phyloP scores from a whole-genome alignment of 2,329 filamentous ascomycete genomes.

The Ambrosiella beaveri region DNA sequence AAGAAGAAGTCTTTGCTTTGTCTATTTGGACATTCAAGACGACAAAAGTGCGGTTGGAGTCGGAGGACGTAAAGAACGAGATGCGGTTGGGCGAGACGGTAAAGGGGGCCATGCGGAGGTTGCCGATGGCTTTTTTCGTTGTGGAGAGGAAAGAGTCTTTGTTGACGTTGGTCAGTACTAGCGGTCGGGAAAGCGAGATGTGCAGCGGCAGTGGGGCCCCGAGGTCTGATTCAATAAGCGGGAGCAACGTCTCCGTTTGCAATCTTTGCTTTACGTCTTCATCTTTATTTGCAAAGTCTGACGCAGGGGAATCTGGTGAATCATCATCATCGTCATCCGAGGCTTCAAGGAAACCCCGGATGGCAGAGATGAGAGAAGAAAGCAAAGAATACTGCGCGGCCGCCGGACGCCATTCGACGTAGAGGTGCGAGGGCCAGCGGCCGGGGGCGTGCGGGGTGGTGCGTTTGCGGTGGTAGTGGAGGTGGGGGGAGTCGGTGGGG shows the following conservation, averaged over 20 bases:
- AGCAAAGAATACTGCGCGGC: slow-evolving; percentile 31
- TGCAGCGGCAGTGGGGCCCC: slow-evolving; percentile 67
- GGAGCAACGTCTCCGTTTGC: slow-evolving; percentile 23
- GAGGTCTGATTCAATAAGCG: slow-evolving; percentile 60
- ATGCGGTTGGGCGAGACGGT: slow-evolving; percentile 24
- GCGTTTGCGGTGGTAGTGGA: slow-evolving; percentile 74
- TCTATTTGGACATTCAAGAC: slow-evolving; percentile 45
- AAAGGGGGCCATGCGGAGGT: slow-evolving; percentile 18
- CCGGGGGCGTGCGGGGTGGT: slow-evolving; percentile 70
- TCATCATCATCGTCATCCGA: no score
- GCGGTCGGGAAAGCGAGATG: slow-evolving; percentile 71
- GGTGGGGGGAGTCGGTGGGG: slow-evolving; percentile 60
- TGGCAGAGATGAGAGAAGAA: slow-evolving; percentile 23
- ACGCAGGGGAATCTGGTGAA: no score
- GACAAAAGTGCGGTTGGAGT: slow-evolving; percentile 64
- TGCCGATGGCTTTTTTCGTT: slow-evolving; percentile 2
- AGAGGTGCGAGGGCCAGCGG: slow-evolving; percentile 86
- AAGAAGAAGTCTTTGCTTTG: no score
- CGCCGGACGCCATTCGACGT: slow-evolving; percentile 60
- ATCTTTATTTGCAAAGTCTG: no score
- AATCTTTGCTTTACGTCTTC: no score
- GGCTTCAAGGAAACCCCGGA: slow-evolving; percentile 17
- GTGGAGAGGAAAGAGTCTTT: slow-evolving; percentile 49
- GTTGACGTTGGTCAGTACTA: slow-evolving; percentile 55
- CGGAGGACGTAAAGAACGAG: slow-evolving; percentile 34